Conservation (phyloP, 805 yeast species). For the Starmerella apis region DNA sequence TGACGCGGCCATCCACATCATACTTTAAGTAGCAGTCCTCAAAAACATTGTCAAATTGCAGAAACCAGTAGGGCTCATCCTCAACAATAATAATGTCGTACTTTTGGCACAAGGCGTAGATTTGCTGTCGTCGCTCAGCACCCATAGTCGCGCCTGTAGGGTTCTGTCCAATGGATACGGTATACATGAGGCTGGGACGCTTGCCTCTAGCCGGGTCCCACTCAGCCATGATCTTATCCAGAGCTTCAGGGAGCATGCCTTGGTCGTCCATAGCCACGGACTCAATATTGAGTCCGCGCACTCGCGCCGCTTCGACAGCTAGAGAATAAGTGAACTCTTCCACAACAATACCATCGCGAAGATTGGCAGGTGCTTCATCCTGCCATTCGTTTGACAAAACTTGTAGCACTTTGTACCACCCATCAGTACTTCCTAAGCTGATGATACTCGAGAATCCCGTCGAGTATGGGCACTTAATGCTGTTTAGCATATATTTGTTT, state of each 20-base stretch:
- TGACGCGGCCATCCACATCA: slow-evolving; percentile 68
- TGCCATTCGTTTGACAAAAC: slow-evolving; percentile 26
- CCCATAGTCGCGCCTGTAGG: slow-evolving; percentile 69
- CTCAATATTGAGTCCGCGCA: slow-evolving; percentile 48
- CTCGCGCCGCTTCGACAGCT: slow-evolving; percentile 58
- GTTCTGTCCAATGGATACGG: slow-evolving; percentile 75
- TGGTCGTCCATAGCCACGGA: slow-evolving; percentile 59
- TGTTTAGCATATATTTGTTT: slow-evolving; percentile 43
- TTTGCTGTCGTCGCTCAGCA: slow-evolving; percentile 43
- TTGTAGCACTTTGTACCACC: slow-evolving; percentile 25
- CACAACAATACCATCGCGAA: slow-evolving; percentile 56
- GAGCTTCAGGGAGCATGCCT: slow-evolving; percentile 41
- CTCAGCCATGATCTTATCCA: slow-evolving; percentile 44
- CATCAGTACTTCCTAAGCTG: slow-evolving; percentile 27
- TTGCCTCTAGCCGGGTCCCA: slow-evolving; percentile 34
- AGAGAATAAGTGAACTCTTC: slow-evolving; percentile 71
- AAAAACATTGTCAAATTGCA: slow-evolving; percentile 38
- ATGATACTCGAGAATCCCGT: slow-evolving; percentile 23
- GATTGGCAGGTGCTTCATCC: slow-evolving; percentile 15
- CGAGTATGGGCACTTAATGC: slow-evolving; percentile 20
- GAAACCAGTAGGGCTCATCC: slow-evolving; percentile 79
- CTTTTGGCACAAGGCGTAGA: slow-evolving; percentile 52
- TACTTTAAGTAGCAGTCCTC: slow-evolving; percentile 41
- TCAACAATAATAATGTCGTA: slow-evolving; percentile 64
- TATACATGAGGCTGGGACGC: slow-evolving; percentile 41